Evolutionary conservation across 768 basidiomycete species (phyloP).

Genomic region (Leccinellum albellum): DNA sequence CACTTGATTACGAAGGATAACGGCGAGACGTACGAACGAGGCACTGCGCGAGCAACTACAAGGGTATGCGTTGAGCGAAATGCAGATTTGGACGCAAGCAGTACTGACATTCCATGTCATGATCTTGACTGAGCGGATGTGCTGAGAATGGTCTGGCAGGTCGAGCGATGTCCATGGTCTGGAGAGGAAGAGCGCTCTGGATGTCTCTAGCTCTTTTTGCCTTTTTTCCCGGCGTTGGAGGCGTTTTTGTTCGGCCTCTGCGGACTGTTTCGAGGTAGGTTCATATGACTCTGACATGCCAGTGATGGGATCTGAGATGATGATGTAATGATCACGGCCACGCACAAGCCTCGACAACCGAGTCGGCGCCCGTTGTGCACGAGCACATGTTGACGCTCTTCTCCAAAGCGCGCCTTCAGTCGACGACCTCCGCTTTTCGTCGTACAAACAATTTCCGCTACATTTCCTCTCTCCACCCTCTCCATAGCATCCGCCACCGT

Average conservation of each 20-base stretch:
- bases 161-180: conserved; percentile 37
- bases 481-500: conserved; percentile 1
- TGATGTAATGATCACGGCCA: conserved; percentile 15
- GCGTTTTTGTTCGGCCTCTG: conserved; percentile 45
- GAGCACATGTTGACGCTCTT: conserved; percentile 29
- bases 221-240: conserved; percentile 45
- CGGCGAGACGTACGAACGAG: conserved; percentile 62
- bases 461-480: background rate
- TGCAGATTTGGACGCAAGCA: background rate
- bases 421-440: conserved; percentile 14
- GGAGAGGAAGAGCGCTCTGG: conserved; percentile 11
- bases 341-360: background rate
- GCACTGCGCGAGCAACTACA: conserved; percentile 71
- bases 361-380: background rate
- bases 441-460: background rate
- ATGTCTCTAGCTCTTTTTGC: conserved; percentile 10
- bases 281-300: too few relatives aligned
- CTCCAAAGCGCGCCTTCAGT: conserved; percentile 17
- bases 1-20: background rate
- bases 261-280: conserved; percentile 54
- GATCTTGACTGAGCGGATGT: conserved; percentile 41
- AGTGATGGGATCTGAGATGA: conserved; percentile 8
- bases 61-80: conserved; percentile 1
- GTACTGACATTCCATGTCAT: conserved; percentile 82
- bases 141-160: background rate